A percentile compares a stretch with the other conserved stretches of the same genome.
These are phyloP conservation scores for Thecaphora thlaspeos DNA, from an alignment of 1,284 basidiomycete species.

Conservation along the genomic window DNA sequence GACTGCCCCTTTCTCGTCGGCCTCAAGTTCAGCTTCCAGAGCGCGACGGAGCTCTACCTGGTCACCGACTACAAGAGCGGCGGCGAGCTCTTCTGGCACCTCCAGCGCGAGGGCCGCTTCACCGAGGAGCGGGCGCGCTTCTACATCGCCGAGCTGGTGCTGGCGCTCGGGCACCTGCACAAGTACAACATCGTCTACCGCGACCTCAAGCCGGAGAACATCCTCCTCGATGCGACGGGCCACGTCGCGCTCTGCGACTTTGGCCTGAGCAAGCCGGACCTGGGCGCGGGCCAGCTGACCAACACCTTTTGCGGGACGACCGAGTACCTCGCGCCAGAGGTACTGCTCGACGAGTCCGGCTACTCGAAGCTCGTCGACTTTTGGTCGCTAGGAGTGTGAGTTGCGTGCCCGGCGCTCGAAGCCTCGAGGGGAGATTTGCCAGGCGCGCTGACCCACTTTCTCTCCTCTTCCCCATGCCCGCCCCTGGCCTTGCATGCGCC, in stretches of 20 bases:
- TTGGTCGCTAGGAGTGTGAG: slow-evolving; percentile 76
- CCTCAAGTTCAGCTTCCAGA: slow-evolving; percentile 98
- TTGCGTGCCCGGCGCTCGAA: slow-evolving; percentile 29
- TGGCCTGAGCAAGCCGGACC: slow-evolving; percentile 92
- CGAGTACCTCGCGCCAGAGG: slow-evolving; percentile 91
- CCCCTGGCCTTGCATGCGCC: background rate
- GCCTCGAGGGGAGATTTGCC: background rate
- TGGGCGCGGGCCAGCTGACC: slow-evolving; percentile 88
- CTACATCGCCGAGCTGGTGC: slow-evolving; percentile 92
- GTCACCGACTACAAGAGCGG: slow-evolving; percentile 99
- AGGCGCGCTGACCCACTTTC: background rate
- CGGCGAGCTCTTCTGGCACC: slow-evolving; percentile 92
- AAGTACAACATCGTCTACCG: slow-evolving; percentile 98
- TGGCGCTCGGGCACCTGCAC: slow-evolving; percentile 93
- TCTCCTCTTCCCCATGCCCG: no score
- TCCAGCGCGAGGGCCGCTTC: slow-evolving; percentile 95
- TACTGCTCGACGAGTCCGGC: slow-evolving; percentile 96
- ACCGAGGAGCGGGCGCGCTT: slow-evolving; percentile 89
- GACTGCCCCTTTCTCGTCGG: slow-evolving; percentile 97
- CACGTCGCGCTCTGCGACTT: slow-evolving; percentile 99
- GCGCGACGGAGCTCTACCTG: slow-evolving; percentile 89
- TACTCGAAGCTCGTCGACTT: slow-evolving; percentile 99
- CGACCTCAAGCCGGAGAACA: slow-evolving; percentile 96
- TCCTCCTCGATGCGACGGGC: slow-evolving; percentile 92
- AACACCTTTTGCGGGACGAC: slow-evolving; percentile 93